Base-by-base conservation (phyloP, 1,284 basidiomycete species). In the Trichosporon sp. region DNA sequence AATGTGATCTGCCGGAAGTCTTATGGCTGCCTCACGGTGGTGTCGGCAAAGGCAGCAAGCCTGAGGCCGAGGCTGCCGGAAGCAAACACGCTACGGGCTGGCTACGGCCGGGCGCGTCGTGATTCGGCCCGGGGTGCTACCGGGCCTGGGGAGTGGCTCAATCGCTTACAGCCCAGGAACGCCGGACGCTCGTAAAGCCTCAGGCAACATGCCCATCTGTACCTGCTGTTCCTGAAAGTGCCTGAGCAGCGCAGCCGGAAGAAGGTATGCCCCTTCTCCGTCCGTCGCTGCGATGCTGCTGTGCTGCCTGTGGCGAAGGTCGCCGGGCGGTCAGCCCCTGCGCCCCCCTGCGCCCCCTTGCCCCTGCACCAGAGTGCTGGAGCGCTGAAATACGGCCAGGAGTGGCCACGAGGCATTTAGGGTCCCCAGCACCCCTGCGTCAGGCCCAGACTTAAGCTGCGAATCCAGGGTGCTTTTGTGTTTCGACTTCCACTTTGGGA, bases 381-480 rank as follows among this genome's bases (percentile, higher is more conserved):
- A 26, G 38, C 38, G 38, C 46, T 6, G 46, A 4, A 48, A 16
- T 4, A 3, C 51, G 19, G 51, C 8, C 51, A 26, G 51, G 51
- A 54, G 21, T 10, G n/a, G 51, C 51, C 51, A 54, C 51, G 51
- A 54, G 51, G 51, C 19, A 54, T 54, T 54, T 54, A 54, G 51
- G 51, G 51, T 54, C 26, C 51, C 26, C 26, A 26, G 26, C 26
- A 26, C 1, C 26, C 51, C 51, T 54, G 51, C 1, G 19, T 21
- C 51, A 54, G 51, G 51, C 51, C 51, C 51, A 54, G 51, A 54
- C 51, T 54, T 54, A 54, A 54, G 51, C 51, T 21, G 51, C 51
- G 21, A 54, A 54, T 54, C 51, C 51, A 54, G 51, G 51, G 51
- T 54, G 51, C 6, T n/a, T 21, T 6, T 26, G 8, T 16, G n/a